Conservation (phyloP, 1,284 basidiomycete genomes). For the Sanguinoderma infundibulare region DNA sequence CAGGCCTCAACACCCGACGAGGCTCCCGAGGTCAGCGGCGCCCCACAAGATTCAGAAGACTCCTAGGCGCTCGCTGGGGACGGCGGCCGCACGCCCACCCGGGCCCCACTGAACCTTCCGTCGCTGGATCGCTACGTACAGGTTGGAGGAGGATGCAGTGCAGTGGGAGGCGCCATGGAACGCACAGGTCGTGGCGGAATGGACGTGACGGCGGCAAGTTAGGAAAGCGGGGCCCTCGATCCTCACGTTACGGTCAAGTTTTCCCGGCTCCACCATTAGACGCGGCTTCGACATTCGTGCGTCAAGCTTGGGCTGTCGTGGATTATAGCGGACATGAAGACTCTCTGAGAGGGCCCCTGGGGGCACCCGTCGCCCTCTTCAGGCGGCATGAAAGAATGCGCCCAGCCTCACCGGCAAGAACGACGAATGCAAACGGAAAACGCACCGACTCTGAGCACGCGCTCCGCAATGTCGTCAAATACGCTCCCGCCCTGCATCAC, state of each 20-base stretch:
- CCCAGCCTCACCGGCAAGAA: not conserved
- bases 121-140: no score
- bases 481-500: slow-evolving; percentile 89
- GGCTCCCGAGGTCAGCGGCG: not conserved
- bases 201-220: not conserved
- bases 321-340: no score
- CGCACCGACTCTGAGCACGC: slow-evolving; percentile 75
- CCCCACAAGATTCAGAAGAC: not conserved
- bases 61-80: not conserved
- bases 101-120: no score
- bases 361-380: no score
- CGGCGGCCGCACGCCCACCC: not conserved
- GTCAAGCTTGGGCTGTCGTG: not conserved
- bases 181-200: not conserved
- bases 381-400: not conserved
- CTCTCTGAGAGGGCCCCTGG: no score
- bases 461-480: slow-evolving; percentile 84
- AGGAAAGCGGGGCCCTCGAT: not conserved
- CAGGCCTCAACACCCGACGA: not conserved
- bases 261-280: not conserved
- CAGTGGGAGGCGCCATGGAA: no score
- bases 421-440: slow-evolving; percentile 18
- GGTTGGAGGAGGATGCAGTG: no score
- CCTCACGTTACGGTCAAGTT: not conserved
- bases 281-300: not conserved